phyloP scores from a whole-genome alignment of 1,284 basidiomycete genomes.

The Grifola frondosa region DNA sequence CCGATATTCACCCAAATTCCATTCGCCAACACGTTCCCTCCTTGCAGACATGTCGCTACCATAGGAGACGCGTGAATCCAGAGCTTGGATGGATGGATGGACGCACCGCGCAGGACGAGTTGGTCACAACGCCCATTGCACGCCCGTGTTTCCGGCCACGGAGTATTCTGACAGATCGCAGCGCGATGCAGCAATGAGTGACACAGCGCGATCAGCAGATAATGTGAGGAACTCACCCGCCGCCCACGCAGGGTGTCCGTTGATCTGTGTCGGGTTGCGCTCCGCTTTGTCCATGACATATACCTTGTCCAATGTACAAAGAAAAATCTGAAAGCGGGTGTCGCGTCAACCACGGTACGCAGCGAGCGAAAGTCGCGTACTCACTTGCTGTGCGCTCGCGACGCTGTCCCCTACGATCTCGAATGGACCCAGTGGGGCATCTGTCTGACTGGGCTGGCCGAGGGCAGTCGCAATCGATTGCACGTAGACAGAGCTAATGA shows the following conservation, averaged over 20 bases:
- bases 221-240: constrained; percentile 43
- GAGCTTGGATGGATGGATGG: not conserved
- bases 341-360: not conserved
- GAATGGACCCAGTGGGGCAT: constrained; percentile 38
- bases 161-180: constrained; percentile 44
- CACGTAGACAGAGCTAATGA: not conserved
- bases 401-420: constrained; percentile 62
- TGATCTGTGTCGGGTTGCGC: constrained; percentile 55
- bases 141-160: constrained; percentile 44
- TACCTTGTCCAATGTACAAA: constrained; percentile 54
- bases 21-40: constrained; percentile 62
- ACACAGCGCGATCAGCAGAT: not conserved
- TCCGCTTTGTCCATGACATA: constrained; percentile 67
- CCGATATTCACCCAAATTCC: constrained; percentile 71
- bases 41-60: constrained; percentile 33
- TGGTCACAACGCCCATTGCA: constrained; percentile 59
- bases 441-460: constrained; percentile 16
- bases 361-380: not conserved
- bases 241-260: constrained; percentile 64
- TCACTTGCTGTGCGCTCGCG: constrained; percentile 69
- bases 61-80: not conserved
- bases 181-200: not conserved
- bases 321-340: constrained; percentile 43
- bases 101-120: constrained; percentile 66
- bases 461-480: constrained; percentile 9